Evolutionary conservation across 2,329 filamentous ascomycete species (phyloP).

Genomic region (Metarhizium robertsii): DNA sequence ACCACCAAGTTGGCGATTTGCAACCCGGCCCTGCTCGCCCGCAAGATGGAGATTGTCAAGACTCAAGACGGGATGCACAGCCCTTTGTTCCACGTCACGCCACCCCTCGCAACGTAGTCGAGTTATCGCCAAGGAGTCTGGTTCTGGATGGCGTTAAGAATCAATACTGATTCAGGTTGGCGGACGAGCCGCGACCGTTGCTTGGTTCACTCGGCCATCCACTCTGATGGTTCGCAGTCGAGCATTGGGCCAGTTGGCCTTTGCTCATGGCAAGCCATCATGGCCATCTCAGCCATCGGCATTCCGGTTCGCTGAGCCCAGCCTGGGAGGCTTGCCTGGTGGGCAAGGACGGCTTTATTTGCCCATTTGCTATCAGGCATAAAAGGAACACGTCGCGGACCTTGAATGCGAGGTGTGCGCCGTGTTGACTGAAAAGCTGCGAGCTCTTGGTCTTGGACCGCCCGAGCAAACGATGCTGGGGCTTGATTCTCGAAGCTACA

Average conservation of each 20-base stretch:
- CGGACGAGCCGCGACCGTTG: background rate
- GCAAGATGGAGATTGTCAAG: too few species aligned
- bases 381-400: background rate
- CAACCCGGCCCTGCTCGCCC: too few species aligned
- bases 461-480: background rate
- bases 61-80: too few species aligned
- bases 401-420: background rate
- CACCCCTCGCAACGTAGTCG: background rate
- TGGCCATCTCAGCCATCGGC: background rate
- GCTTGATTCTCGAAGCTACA: background rate
- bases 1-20: too few species aligned
- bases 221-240: background rate
- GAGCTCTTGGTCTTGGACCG: background rate
- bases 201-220: background rate
- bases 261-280: too few species aligned
- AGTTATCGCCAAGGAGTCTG: background rate
- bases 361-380: background rate
- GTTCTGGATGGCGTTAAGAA: background rate
- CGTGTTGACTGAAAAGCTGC: background rate
- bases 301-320: background rate
- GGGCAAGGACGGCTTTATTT: background rate
- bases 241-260: background rate
- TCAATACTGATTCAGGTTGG: background rate
- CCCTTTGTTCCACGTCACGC: background rate
- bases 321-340: background rate